Evolutionary conservation across 2,329 filamentous ascomycete genomes (phyloP).

Genomic region (Cladosporium sp.): DNA sequence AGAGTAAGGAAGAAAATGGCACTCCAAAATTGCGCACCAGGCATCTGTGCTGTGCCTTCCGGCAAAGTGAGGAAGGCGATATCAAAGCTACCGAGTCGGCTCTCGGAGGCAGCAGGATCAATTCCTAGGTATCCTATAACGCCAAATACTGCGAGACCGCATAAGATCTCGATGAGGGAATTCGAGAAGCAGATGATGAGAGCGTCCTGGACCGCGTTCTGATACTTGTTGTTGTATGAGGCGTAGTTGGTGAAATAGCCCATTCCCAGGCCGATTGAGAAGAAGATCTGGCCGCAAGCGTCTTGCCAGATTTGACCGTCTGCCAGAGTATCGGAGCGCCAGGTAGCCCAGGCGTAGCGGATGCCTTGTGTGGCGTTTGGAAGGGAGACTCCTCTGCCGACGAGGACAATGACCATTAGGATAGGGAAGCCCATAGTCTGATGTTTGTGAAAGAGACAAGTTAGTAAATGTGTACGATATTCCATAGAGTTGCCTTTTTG

Average conservation of each 20-base stretch:
- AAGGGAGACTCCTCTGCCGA: slow-evolving; percentile 53
- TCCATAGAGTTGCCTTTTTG: background rate
- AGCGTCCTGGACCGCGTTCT: slow-evolving; percentile 58
- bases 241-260: slow-evolving; percentile 58
- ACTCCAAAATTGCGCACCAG: slow-evolving; percentile 55
- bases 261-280: slow-evolving; percentile 56
- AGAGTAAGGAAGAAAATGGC: slow-evolving; percentile 56
- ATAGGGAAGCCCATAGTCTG: slow-evolving; percentile 56
- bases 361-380: slow-evolving; percentile 52
- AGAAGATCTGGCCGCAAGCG: slow-evolving; percentile 57
- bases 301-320: slow-evolving; percentile 55
- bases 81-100: slow-evolving; percentile 50
- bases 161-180: slow-evolving; percentile 53
- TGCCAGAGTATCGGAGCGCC: slow-evolving; percentile 49
- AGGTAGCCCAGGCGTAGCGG: slow-evolving; percentile 44
- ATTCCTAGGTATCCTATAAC: slow-evolving; percentile 48
- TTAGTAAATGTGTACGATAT: background rate
- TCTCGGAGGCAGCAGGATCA: slow-evolving; percentile 27
- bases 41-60: slow-evolving; percentile 53
- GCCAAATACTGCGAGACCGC: slow-evolving; percentile 50
- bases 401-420: slow-evolving; percentile 52
- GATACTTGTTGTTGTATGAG: slow-evolving; percentile 53
- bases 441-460: background rate
- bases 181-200: slow-evolving; percentile 54
- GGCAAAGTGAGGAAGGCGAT: slow-evolving; percentile 57